These are phyloP conservation scores for Ceratocystis eucalypticola DNA, from an alignment of 2,329 filamentous ascomycete species.

Conservation along the genomic window DNA sequence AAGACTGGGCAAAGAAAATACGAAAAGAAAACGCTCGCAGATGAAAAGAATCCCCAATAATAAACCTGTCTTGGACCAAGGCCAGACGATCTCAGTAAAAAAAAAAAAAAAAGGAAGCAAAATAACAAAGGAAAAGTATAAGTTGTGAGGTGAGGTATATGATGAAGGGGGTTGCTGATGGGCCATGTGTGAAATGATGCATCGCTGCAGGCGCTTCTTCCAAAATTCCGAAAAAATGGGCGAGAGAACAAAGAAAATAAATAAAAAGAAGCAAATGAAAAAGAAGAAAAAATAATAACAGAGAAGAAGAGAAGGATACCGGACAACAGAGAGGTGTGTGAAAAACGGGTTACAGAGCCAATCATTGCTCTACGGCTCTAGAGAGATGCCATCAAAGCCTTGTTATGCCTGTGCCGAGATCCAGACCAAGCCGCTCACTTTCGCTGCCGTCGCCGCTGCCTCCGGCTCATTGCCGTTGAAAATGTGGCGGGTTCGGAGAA, in stretches of 20 bases:
- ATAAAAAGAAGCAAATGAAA: neutral
- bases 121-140: conserved; percentile 7
- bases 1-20: conserved; percentile 10
- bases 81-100: conserved; percentile 6
- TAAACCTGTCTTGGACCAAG: conserved; percentile 8
- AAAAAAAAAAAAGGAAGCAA: neutral
- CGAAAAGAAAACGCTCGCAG: conserved; percentile 4
- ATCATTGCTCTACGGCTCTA: too few relatives aligned
- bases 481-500: neutral
- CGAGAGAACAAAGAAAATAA: conserved; percentile 9
- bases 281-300: conserved; percentile 8
- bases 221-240: conserved; percentile 10
- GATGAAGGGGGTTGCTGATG: conserved; percentile 12
- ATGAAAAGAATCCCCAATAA: neutral
- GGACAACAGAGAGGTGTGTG: neutral
- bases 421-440: neutral
- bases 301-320: conserved; percentile 3
- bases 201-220: conserved; percentile 20
- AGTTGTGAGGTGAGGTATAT: conserved; percentile 14
- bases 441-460: neutral
- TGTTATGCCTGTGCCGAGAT: conserved; percentile 1
- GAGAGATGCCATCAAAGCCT: neutral
- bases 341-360: neutral
- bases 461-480: too few relatives aligned
- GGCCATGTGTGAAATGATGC: conserved; percentile 15